Percentiles rank a stretch among this genome's conserved stretches.
These are phyloP conservation scores for Didymella lethalis DNA, from an alignment of 2,329 filamentous ascomycete genomes.

Conservation along the genomic window DNA sequence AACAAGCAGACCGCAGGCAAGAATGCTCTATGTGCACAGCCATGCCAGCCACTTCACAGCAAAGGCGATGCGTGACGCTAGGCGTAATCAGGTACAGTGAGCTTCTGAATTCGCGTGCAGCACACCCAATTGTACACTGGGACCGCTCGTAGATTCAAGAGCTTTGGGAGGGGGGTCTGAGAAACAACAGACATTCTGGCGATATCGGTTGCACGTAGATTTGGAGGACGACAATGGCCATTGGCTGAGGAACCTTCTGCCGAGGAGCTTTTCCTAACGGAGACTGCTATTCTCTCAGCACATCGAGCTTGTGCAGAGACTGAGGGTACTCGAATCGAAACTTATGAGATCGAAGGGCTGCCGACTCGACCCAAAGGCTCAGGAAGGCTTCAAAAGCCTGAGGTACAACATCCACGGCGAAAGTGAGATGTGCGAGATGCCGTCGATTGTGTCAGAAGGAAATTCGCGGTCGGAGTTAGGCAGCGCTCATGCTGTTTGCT, in stretches of 20 bases:
- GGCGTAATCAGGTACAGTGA: neutral
- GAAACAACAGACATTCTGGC: neutral
- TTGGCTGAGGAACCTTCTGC: neutral
- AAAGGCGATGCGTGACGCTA: neutral
- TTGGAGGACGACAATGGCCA: neutral
- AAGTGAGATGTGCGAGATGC: neutral
- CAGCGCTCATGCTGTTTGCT: neutral
- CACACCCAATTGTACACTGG: neutral
- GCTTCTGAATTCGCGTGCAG: neutral
- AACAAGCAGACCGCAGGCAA: neutral
- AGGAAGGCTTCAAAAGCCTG: neutral
- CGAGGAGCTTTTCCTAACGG: neutral
- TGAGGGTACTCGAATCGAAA: neutral
- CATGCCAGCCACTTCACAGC: neutral
- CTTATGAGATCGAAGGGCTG: neutral
- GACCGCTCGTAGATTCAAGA: neutral
- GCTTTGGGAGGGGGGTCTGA: neutral
- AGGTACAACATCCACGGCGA: neutral
- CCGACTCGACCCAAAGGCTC: neutral
- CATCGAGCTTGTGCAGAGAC: neutral
- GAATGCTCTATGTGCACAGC: neutral
- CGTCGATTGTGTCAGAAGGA: neutral
- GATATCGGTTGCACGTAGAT: neutral
- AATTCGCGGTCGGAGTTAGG: neutral
- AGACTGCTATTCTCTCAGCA: neutral